A percentile compares a stretch with the other conserved stretches of the same genome.
phyloP scores from a whole-genome alignment of 2,329 filamentous ascomycete genomes.

The Ambrosiella cleistominuta region DNA sequence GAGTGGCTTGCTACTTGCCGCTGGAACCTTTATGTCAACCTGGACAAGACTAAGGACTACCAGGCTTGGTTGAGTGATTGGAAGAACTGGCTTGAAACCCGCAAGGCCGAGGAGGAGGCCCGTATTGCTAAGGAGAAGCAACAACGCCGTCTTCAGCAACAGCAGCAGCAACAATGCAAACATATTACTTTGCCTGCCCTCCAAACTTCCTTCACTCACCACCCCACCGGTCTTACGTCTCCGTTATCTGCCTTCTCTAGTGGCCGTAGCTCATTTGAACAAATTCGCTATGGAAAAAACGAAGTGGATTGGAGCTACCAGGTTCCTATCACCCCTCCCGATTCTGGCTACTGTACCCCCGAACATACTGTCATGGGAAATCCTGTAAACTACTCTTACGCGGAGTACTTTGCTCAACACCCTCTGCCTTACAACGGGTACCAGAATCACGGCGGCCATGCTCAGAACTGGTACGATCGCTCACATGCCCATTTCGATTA shows the following conservation, averaged over 20 bases:
- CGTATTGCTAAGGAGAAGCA: conserved; percentile 16
- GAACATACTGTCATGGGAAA: conserved; percentile 37
- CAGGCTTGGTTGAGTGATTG: conserved; percentile 45
- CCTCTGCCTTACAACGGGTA: background rate
- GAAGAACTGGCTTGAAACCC: conserved; percentile 37
- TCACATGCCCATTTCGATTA: conserved; percentile 28
- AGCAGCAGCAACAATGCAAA: conserved; percentile 31
- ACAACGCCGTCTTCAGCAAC: conserved; percentile 31
- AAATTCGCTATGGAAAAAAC: conserved; percentile 22
- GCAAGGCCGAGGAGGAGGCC: conserved; percentile 31
- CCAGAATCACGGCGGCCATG: conserved; percentile 12
- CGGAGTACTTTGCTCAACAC: conserved; percentile 32
- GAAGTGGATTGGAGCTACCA: conserved; percentile 15
- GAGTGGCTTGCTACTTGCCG: conserved; percentile 73
- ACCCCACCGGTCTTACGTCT: conserved; percentile 15
- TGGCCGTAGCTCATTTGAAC: conserved; percentile 17
- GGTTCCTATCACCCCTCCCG: conserved; percentile 38
- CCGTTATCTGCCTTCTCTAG: conserved; percentile 19
- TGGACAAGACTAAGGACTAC: conserved; percentile 56
- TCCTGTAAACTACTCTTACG: conserved; percentile 28
- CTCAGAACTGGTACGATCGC: conserved; percentile 24
- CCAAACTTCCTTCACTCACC: conserved; percentile 19
- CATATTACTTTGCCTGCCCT: conserved; percentile 31
- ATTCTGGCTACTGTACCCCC: conserved; percentile 44
- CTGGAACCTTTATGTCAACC: conserved; percentile 76